Conservation (phyloP, 768 basidiomycete genomes). For the Boletus tylopilopsis region DNA sequence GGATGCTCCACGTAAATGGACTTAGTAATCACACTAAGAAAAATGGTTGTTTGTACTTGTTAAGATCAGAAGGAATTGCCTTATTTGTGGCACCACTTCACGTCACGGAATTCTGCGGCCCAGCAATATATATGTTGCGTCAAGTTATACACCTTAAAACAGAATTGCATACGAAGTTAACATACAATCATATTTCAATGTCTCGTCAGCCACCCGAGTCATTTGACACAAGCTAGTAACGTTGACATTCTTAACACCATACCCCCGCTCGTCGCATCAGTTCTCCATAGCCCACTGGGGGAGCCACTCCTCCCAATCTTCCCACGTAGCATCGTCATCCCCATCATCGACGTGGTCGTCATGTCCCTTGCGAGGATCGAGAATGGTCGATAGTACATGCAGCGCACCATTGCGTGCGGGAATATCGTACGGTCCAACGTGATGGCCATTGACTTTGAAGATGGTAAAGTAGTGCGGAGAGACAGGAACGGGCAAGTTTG, state of each 20-base stretch:
- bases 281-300: conserved; percentile 13
- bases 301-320: conserved; percentile 14
- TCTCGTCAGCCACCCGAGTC: too few relatives aligned
- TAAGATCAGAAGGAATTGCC: conserved; percentile 19
- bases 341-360: neutral
- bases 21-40: neutral
- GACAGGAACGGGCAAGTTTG: neutral
- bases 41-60: conserved; percentile 20
- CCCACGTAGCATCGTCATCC: conserved; percentile 1
- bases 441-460: conserved; percentile 9
- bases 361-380: conserved; percentile 9
- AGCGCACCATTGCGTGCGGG: conserved; percentile 14
- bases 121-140: neutral
- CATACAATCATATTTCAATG: too few relatives aligned
- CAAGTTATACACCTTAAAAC: neutral
- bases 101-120: too few relatives aligned
- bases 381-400: conserved; percentile 9
- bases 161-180: neutral
- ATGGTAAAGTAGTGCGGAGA: conserved; percentile 5
- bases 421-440: conserved; percentile 8
- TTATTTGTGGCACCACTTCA: too few relatives aligned
- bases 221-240: too few relatives aligned
- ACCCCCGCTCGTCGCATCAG: neutral
- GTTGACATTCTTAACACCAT: too few relatives aligned
- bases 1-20: neutral